These are phyloP conservation scores for Nadsonia starkeyi-henricii DNA, from an alignment of 1,139 yeast species.

Conservation along the genomic window DNA sequence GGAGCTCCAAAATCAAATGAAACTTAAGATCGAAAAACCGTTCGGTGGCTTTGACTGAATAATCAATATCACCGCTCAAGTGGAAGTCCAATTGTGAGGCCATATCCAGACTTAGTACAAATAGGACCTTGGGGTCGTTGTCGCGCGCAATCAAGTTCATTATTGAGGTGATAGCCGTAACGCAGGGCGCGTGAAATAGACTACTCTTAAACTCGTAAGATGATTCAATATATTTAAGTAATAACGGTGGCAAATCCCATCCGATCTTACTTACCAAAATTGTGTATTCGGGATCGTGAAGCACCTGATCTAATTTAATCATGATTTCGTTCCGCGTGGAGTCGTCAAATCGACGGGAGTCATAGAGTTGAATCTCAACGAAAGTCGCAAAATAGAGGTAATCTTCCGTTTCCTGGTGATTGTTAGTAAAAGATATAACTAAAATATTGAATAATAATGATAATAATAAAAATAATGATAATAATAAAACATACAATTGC, in stretches of 20 bases:
- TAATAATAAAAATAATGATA: no score
- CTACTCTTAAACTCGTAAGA: constrained; percentile 9
- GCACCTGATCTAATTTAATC: background rate
- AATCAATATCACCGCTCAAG: constrained; percentile 12
- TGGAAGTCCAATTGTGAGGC: constrained; percentile 24
- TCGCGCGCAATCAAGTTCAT: constrained; percentile 44
- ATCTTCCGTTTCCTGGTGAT: background rate
- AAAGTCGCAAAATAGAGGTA: background rate
- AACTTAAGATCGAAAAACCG: background rate
- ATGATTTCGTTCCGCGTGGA: background rate
- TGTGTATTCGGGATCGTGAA: background rate
- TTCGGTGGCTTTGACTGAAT: background rate
- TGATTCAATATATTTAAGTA: constrained; percentile 27
- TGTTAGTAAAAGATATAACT: no score
- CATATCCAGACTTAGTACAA: constrained; percentile 54
- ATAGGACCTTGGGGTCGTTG: constrained; percentile 71
- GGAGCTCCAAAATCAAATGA: background rate
- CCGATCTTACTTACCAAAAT: constrained; percentile 32
- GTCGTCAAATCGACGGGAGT: background rate
- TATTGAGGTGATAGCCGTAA: constrained; percentile 29
- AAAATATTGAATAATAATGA: no score
- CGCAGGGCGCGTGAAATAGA: constrained; percentile 9
- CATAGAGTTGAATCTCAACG: background rate
- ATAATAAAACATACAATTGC: background rate
- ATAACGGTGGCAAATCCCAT: constrained; percentile 69